Conservation (phyloP, 2,329 filamentous ascomycete genomes). For the Sordariomycetes sp. region DNA sequence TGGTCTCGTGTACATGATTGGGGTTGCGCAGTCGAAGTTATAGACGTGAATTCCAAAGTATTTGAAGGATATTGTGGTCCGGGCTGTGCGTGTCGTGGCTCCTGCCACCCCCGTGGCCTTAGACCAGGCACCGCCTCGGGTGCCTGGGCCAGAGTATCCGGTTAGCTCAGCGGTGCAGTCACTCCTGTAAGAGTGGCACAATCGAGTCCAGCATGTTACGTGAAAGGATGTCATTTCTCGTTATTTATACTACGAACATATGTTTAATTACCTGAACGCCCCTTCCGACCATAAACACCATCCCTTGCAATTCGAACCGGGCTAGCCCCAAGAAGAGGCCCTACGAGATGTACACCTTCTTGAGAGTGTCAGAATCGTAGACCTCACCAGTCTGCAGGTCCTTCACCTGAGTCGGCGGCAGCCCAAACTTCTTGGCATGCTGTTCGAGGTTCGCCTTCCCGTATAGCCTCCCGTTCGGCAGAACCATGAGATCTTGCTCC, state of each 20-base stretch:
- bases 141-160: no score
- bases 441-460: conserved; percentile 60
- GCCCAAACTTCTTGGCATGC: conserved; percentile 67
- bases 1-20: neutral
- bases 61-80: neutral
- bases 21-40: neutral
- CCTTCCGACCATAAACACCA: neutral
- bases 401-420: conserved; percentile 52
- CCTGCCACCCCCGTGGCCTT: neutral
- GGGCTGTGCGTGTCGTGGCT: neutral
- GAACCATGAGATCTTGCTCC: conserved; percentile 70
- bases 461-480: conserved; percentile 82
- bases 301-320: neutral
- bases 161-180: no score
- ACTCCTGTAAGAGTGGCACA: neutral
- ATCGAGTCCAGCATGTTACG: neutral
- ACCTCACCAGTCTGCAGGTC: conserved; percentile 67
- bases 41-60: conserved; percentile 1
- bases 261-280: neutral
- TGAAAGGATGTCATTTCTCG: neutral
- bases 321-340: neutral
- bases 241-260: neutral
- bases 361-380: conserved; percentile 47
- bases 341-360: conserved; percentile 85
- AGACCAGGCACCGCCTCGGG: no score